Conservation (phyloP, 2,329 filamentous ascomycete species). For the Torrubiella hemipterigena region DNA sequence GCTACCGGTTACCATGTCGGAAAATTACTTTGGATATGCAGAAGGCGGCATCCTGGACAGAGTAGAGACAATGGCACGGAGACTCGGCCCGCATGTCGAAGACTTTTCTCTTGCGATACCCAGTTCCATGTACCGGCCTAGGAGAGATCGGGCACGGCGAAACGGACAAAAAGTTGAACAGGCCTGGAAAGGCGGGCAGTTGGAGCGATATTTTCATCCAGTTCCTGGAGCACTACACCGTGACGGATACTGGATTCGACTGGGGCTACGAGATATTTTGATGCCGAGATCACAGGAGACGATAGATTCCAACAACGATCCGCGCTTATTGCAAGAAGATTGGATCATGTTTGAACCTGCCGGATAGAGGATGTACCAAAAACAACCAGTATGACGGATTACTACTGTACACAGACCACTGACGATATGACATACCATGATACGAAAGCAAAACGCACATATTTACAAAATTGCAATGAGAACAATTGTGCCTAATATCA, state of each 20-base stretch:
- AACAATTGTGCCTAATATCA: no score
- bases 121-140: not conserved
- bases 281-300: not conserved
- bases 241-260: not conserved
- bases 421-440: no score
- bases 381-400: no score
- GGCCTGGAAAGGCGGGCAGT: not conserved
- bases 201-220: not conserved
- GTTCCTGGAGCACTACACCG: not conserved
- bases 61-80: not conserved
- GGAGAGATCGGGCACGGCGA: not conserved
- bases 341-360: not conserved
- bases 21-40: not conserved
- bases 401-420: no score
- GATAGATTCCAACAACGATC: not conserved
- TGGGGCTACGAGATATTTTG: not conserved
- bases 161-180: not conserved
- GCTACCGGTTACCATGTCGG: not conserved
- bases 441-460: no score
- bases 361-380: constrained; percentile 7
- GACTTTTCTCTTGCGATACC: not conserved
- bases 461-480: no score
- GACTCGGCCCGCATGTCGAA: not conserved
- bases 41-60: not conserved
- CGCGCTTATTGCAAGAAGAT: not conserved